A percentile compares a stretch with the other conserved stretches of the same genome.
phyloP scores from a whole-genome alignment of 2,329 filamentous ascomycete genomes.

The Mycosphaerelloides madeirae region DNA sequence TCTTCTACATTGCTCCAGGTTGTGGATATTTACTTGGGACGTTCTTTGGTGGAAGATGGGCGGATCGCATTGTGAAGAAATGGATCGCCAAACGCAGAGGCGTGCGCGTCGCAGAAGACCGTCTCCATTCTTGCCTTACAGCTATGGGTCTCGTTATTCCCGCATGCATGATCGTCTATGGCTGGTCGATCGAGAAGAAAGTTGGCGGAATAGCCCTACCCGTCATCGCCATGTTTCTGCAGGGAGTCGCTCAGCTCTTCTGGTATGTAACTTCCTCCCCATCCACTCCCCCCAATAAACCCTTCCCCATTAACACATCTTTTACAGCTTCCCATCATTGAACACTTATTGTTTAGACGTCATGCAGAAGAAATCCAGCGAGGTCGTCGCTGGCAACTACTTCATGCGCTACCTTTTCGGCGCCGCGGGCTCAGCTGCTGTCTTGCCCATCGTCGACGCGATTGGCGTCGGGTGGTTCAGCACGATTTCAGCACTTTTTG shows the following conservation, averaged over 20 bases:
- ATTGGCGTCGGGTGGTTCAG: slow-evolving; percentile 80
- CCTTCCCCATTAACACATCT: slow-evolving; percentile 1
- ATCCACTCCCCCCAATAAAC: slow-evolving; percentile 48
- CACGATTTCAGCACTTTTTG: slow-evolving; percentile 60
- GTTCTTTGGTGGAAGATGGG: slow-evolving; percentile 67
- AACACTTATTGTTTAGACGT: slow-evolving; percentile 74
- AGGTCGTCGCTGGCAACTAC: slow-evolving; percentile 73
- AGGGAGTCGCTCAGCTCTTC: slow-evolving; percentile 69
- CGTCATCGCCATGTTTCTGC: slow-evolving; percentile 68
- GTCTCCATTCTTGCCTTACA: slow-evolving; percentile 55
- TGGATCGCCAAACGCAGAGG: slow-evolving; percentile 58
- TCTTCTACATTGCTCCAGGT: slow-evolving; percentile 72
- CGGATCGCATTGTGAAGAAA: slow-evolving; percentile 61
- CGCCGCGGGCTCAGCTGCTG: slow-evolving; percentile 64
- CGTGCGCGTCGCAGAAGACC: slow-evolving; percentile 62
- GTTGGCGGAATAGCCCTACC: slow-evolving; percentile 57
- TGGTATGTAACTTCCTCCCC: slow-evolving; percentile 40
- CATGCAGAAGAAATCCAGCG: slow-evolving; percentile 64
- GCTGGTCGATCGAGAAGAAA: slow-evolving; percentile 56
- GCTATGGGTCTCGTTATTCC: slow-evolving; percentile 57
- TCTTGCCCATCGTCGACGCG: slow-evolving; percentile 66
- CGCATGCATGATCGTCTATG: slow-evolving; percentile 62
- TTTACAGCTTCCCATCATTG: background rate
- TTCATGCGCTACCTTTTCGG: slow-evolving; percentile 72
- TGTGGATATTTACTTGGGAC: slow-evolving; percentile 65